Percentiles rank a stretch among this genome's conserved stretches.
Conservation (phyloP, 305 asterid species). For the Solanum hybrid region DNA sequence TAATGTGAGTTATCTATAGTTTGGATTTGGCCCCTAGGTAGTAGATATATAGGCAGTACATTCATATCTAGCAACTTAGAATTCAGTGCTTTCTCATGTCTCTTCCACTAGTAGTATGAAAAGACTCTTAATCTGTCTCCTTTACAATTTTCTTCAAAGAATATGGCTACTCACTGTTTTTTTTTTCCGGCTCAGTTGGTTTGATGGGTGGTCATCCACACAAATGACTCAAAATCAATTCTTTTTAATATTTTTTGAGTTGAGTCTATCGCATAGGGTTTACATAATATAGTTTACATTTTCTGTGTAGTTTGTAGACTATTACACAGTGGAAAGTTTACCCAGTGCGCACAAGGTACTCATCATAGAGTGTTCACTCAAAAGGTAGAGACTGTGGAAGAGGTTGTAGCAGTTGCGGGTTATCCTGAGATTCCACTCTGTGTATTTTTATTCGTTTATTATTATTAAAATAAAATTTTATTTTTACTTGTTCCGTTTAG, state of each 20-base stretch:
- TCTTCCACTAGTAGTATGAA: background rate
- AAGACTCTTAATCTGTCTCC: background rate
- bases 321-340: background rate
- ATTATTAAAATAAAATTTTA: too few relatives aligned
- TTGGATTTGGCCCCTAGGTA: conserved; percentile 20
- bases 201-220: background rate
- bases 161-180: background rate
- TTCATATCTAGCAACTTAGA: conserved; percentile 16
- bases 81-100: background rate
- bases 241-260: background rate
- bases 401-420: background rate
- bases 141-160: background rate
- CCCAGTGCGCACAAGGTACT: background rate
- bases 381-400: background rate
- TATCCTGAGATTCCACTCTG: too few relatives aligned
- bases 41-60: background rate
- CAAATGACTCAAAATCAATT: too few relatives aligned
- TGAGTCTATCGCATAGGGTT: background rate
- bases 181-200: too few relatives aligned
- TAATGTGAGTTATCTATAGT: background rate
- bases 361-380: too few relatives aligned
- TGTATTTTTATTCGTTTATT: background rate
- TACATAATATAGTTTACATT: background rate
- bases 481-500: too few relatives aligned
- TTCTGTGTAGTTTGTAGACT: background rate